These are phyloP conservation scores for Penicillium egyptiacum DNA, from an alignment of 495 filamentous ascomycete genomes.

Conservation along the genomic window DNA sequence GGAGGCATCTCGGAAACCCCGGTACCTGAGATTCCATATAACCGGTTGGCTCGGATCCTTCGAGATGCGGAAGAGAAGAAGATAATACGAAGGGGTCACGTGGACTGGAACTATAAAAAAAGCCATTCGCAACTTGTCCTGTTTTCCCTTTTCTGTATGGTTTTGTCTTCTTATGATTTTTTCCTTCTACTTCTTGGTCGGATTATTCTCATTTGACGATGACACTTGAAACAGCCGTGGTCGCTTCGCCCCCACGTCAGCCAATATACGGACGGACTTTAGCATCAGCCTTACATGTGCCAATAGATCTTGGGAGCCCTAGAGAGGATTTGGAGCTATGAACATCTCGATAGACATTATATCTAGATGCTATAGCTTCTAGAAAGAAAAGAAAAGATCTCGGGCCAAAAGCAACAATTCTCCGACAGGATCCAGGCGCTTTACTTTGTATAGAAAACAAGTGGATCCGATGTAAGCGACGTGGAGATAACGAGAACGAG, in stretches of 20 bases:
- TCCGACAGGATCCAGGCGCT: slow-evolving; percentile 2
- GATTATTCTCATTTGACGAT: neutral
- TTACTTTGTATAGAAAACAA: slow-evolving; percentile 8
- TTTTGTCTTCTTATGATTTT: neutral
- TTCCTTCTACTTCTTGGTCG: neutral
- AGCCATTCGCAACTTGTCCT: neutral
- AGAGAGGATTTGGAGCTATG: neutral
- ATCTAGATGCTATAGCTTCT: neutral
- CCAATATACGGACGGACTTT: neutral
- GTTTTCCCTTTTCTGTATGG: neutral
- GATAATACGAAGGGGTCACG: slow-evolving; percentile 2
- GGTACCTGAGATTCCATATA: slow-evolving; percentile 1
- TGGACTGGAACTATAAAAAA: slow-evolving; percentile 9
- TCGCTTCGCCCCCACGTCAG: neutral
- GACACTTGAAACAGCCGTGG: neutral
- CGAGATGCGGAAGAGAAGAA: slow-evolving; percentile 7
- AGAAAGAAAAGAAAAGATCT: neutral
- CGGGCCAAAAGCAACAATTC: neutral
- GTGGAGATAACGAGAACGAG: slow-evolving; percentile 28
- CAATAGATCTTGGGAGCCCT: neutral
- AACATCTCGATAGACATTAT: neutral
- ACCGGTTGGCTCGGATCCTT: slow-evolving; percentile 3
- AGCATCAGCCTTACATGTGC: neutral
- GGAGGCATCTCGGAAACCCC: slow-evolving; percentile 30
- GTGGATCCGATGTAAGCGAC: slow-evolving; percentile 15